Evolutionary conservation across 164 flowering plant species (phyloP).

Genomic region (Vitis cinerea): DNA sequence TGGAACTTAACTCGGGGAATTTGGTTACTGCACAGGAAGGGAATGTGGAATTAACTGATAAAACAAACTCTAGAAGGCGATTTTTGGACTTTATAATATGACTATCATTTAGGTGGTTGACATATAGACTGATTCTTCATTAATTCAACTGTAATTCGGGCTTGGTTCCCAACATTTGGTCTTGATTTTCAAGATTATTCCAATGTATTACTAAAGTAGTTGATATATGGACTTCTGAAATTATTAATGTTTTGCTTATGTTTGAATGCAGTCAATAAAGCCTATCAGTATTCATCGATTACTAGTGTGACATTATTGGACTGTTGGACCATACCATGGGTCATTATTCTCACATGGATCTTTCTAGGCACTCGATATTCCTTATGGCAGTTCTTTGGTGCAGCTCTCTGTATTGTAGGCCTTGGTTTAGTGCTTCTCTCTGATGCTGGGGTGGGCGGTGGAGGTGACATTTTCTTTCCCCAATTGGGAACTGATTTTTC

Average conservation of each 20-base stretch:
- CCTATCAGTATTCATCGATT: conserved; percentile 59
- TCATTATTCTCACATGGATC: conserved; percentile 55
- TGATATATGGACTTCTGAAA: too few relatives aligned
- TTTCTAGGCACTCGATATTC: conserved; percentile 56
- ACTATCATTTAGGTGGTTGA: too few relatives aligned
- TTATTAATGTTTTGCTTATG: not conserved
- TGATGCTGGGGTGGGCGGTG: conserved; percentile 49
- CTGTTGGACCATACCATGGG: conserved; percentile 66
- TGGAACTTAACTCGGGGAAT: too few relatives aligned
- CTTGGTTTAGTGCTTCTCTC: conserved; percentile 61
- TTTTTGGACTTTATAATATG: too few relatives aligned
- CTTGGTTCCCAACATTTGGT: too few relatives aligned
- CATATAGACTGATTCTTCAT: too few relatives aligned
- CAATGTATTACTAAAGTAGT: too few relatives aligned
- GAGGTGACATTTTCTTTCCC: conserved; percentile 34
- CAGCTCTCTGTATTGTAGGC: conserved; percentile 44
- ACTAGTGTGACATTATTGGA: conserved; percentile 67
- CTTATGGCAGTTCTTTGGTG: conserved; percentile 47
- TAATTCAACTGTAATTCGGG: too few relatives aligned
- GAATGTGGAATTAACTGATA: too few relatives aligned
- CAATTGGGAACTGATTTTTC: not conserved
- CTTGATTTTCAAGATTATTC: too few relatives aligned
- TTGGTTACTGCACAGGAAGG: too few relatives aligned
- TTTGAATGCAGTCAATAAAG: conserved; percentile 54
- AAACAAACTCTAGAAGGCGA: too few relatives aligned